Base-by-base conservation (phyloP, 164 flowering plant species). In the Brasenia schreberi region DNA sequence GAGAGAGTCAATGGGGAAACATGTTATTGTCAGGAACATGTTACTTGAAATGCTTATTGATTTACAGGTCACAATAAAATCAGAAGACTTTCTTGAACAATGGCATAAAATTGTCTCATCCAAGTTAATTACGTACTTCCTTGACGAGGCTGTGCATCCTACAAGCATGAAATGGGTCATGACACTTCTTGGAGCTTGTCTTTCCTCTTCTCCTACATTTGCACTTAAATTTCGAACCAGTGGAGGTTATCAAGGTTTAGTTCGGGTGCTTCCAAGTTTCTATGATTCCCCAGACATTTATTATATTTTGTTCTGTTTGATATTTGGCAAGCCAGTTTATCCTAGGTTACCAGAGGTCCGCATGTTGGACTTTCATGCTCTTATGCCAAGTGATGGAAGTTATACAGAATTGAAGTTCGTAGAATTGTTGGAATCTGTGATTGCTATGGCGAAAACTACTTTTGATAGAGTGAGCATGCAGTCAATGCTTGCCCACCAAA, bases 111-210 rank as follows among this genome's bases (percentile, higher is more conserved):
- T 85, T 73, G 97, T 95, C 53, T 95, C 99, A 63, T 87, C 97
- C 61, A 90, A 92, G 80, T 77, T 95, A 69, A 82, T 95, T 60
- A 92, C 98, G 65, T 92, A 85, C 80, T 95, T 90, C 69, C 91
- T 95, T 75, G 99, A 95, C 73, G 98, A 95, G 80, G 89, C 98
- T 73, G 96, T 92, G 73, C 98, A 95, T 78, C 97, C 98, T 7
- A 85, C 98, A 61, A 95, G 99, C 74, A 95, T 95, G 98, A 90
- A 95, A 76, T 92, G 99, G 99, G 79, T 95, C 66, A 92, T 92
- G 96, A 95, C 98, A 66, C 96, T 95, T 74, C 96, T 95, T 70
- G 99, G 99, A 72, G 96, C 89, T 68, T 90, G 86, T 70, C 88
- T 95, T 74, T 78, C 96, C 64, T 92, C 99, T 19, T 92, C 98